phyloP scores from a whole-genome alignment of 2,329 filamentous ascomycete species.

The Eutypella sp. region DNA sequence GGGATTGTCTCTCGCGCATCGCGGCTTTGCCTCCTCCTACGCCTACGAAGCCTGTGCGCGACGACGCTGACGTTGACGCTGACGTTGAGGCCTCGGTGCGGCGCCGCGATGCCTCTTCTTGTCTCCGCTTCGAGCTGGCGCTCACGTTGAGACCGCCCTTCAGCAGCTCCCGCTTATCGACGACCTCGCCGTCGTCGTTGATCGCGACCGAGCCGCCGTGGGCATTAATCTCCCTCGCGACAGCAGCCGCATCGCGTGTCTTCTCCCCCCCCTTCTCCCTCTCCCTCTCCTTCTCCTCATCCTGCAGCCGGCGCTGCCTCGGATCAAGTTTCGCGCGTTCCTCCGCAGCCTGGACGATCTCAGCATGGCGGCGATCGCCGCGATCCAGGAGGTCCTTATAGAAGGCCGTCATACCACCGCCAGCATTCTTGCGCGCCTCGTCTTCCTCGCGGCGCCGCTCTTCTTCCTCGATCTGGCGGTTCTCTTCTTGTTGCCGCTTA shows the following conservation, averaged over 20 bases:
- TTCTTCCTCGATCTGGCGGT: slow-evolving; percentile 63
- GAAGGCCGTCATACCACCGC: slow-evolving; percentile 71
- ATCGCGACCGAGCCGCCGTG: slow-evolving; percentile 58
- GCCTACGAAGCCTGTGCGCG: slow-evolving; percentile 34
- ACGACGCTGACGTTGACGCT: too few relatives aligned
- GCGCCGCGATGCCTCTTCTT: slow-evolving; percentile 7
- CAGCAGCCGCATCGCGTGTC: slow-evolving; percentile 57
- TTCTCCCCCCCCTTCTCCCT: slow-evolving; percentile 44
- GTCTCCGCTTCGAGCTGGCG: slow-evolving; percentile 50
- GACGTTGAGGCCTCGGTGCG: slow-evolving; percentile 27
- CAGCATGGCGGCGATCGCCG: slow-evolving; percentile 64
- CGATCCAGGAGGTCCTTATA: slow-evolving; percentile 70
- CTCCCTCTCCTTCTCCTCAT: slow-evolving; percentile 28
- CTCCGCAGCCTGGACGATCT: slow-evolving; percentile 63
- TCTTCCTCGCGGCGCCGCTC: slow-evolving; percentile 62
- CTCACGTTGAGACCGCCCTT: slow-evolving; percentile 70
- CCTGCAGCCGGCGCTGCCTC: slow-evolving; percentile 4
- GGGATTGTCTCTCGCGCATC: slow-evolving; percentile 69
- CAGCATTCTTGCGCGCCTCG: slow-evolving; percentile 59
- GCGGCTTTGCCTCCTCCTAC: slow-evolving; percentile 56
- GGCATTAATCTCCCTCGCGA: slow-evolving; percentile 63
- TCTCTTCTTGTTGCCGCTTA: slow-evolving; percentile 74
- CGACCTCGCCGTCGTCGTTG: slow-evolving; percentile 79
- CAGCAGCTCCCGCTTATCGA: slow-evolving; percentile 78
- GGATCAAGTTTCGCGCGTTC: slow-evolving; percentile 41